These are phyloP conservation scores for Angophora floribunda DNA, from an alignment of 345 rosid species.

Conservation along the genomic window DNA sequence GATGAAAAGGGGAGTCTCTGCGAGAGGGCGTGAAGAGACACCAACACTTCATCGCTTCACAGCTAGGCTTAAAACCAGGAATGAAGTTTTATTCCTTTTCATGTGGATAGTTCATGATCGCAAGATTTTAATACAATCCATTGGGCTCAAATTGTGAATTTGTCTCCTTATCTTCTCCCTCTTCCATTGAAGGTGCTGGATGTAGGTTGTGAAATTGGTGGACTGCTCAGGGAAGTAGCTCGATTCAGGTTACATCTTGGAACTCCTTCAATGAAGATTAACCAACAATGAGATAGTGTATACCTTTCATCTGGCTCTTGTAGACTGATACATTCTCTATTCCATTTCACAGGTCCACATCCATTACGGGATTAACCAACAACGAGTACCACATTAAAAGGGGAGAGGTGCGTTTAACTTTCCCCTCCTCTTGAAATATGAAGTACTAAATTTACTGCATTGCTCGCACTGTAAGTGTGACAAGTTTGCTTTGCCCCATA, in stretches of 20 bases:
- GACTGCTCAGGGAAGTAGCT: background rate
- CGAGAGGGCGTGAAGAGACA: background rate
- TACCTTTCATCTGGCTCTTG: background rate
- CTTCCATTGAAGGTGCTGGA: background rate
- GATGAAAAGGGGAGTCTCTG: background rate
- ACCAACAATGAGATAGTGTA: background rate
- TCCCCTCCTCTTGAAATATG: background rate
- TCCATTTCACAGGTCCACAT: background rate
- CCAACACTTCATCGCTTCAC: background rate
- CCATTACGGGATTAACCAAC: background rate
- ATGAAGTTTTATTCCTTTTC: background rate
- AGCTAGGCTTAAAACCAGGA: background rate
- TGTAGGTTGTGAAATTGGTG: background rate
- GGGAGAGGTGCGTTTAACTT: background rate
- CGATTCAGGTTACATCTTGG: background rate
- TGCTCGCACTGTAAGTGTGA: background rate
- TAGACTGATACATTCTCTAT: background rate
- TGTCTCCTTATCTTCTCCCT: background rate
- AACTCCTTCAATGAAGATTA: background rate
- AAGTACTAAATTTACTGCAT: background rate
- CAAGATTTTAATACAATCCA: background rate
- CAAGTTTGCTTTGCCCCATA: background rate
- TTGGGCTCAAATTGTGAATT: background rate
- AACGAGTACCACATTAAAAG: background rate
- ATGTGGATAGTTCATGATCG: background rate